These are phyloP conservation scores for Hericium alpestre DNA, from an alignment of 768 basidiomycete genomes.

Conservation along the genomic window DNA sequence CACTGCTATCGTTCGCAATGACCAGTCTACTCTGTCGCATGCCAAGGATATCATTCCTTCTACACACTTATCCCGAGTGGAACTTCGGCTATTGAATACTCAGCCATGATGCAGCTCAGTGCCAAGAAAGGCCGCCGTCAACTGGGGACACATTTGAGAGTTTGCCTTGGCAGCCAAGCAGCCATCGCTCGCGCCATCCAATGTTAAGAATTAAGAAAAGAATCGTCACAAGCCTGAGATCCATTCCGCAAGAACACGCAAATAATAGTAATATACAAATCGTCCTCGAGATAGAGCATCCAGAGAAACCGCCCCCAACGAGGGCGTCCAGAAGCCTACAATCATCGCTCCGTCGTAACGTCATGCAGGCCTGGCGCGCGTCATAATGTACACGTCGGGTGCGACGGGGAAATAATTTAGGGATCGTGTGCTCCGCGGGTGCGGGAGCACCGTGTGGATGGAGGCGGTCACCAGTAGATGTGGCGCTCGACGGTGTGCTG, in stretches of 20 bases:
- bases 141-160: no score
- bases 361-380: background rate
- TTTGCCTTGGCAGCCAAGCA: no score
- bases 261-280: slow-evolving; percentile 12
- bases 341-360: background rate
- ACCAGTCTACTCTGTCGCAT: no score
- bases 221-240: background rate
- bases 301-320: background rate
- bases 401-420: background rate
- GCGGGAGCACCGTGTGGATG: background rate
- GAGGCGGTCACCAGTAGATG: slow-evolving; percentile 50
- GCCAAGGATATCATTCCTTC: no score
- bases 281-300: background rate
- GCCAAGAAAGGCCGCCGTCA: no score
- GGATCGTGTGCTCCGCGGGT: background rate
- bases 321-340: background rate
- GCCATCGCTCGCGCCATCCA: background rate
- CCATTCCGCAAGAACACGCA: slow-evolving; percentile 5
- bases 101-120: no score
- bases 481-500: slow-evolving; percentile 60
- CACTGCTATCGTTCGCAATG: no score
- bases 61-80: no score
- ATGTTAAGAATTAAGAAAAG: background rate
- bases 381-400: background rate
- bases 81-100: no score